These are phyloP conservation scores for Trichoderma afroharzianum DNA, from an alignment of 2,329 filamentous ascomycete genomes.

Conservation along the genomic window DNA sequence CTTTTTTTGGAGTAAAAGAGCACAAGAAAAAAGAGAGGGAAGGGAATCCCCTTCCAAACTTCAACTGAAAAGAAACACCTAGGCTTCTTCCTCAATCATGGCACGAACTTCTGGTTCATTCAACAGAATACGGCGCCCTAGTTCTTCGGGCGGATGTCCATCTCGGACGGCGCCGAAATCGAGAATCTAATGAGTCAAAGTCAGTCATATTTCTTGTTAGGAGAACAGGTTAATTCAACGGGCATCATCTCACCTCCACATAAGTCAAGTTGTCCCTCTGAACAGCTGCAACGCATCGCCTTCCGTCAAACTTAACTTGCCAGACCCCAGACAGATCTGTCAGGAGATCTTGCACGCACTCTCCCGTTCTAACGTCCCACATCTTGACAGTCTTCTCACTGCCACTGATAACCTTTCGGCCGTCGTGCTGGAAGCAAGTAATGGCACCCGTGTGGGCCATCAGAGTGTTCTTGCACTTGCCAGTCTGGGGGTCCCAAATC, in stretches of 20 bases:
- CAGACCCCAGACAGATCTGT: constrained; percentile 95
- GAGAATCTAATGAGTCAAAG: constrained; percentile 63
- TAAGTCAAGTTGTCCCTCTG: constrained; percentile 91
- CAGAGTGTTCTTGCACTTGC: constrained; percentile 83
- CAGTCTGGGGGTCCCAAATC: constrained; percentile 94
- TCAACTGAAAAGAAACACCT: neutral
- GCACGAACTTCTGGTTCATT: constrained; percentile 54
- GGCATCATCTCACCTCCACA: constrained; percentile 69
- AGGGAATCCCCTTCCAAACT: neutral
- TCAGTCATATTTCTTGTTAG: neutral
- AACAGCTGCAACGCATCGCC: constrained; percentile 92
- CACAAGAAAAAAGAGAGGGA: neutral
- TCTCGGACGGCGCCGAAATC: constrained; percentile 95
- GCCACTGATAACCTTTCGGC: constrained; percentile 92
- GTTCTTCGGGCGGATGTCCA: constrained; percentile 70
- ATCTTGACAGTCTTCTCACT: constrained; percentile 96
- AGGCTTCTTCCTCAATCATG: constrained; percentile 45
- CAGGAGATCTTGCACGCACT: constrained; percentile 87
- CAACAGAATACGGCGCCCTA: constrained; percentile 73
- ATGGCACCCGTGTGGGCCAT: constrained; percentile 96
- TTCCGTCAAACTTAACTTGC: constrained; percentile 97
- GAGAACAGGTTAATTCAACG: neutral
- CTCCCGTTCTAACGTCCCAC: constrained; percentile 92
- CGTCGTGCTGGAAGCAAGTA: constrained; percentile 97
- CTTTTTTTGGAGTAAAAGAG: neutral